Base-by-base conservation (phyloP, 805 yeast species). In the Tetrapisispora taiwanensis region DNA sequence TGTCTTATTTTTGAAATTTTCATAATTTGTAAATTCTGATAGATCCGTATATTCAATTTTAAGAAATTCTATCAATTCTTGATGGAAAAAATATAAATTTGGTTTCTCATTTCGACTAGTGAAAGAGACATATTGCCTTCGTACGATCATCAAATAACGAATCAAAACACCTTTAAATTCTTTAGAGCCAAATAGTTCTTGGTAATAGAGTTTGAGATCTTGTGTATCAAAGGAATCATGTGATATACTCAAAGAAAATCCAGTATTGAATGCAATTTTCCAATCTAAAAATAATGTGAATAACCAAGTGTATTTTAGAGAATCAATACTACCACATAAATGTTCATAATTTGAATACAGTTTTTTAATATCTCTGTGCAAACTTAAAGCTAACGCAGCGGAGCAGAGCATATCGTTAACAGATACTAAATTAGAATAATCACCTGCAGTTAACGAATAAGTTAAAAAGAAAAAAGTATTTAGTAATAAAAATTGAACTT, bases 221-320 rank as follows among this genome's bases (percentile, higher is more conserved):
- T 48, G 44, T 19, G 38, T 30, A 39, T 46, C 47, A 31, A 44
- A 52, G 4, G 20, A n/a, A 6, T 36, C 36, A 7, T 30, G 19
- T 15, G 38, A n/a, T 4, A 53, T 44, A 36, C 45, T 39, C 24
- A 56, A 31, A 2, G 57, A 53, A 6, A 46, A 47, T 0, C 68
- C 68, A 18, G 51, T 50, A 28, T 52, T 52, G 22, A 53, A 50
- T 1, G 66, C 46, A 1, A 49, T 36, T 4, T 45, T 46, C 28
- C 54, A 48, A 48, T 63, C 68, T 8, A 48, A 36, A 32, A 46
- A 53, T 10, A 60, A 22, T 1, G 54, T 47, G 55, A 58, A 51
- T 17, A 51, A 47, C 59, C 64, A 62, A n/a, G 59, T 19, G 18
- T 52, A 52, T 39, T 55, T 51, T 12, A 63, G 15, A 3, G 54